These are phyloP conservation scores for Sparassis latifolia DNA, from an alignment of 1,284 basidiomycete genomes.

Conservation along the genomic window DNA sequence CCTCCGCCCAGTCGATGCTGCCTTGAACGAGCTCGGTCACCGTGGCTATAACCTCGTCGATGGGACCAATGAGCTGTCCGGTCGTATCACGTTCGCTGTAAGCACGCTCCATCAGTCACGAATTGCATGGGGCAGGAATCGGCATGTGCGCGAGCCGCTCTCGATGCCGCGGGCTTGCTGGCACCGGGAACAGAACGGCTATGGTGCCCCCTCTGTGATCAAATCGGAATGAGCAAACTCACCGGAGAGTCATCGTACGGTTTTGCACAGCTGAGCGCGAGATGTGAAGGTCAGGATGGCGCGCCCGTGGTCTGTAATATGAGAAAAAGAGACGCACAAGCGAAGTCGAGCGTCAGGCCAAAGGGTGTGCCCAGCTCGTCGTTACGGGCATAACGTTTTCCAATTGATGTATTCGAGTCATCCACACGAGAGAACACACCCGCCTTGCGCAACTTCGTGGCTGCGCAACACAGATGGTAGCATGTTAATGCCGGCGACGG, in stretches of 20 bases:
- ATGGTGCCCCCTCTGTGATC: too few relatives aligned
- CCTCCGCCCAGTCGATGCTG: constrained; percentile 72
- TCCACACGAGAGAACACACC: constrained; percentile 93
- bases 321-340: constrained; percentile 56
- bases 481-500: constrained; percentile 2
- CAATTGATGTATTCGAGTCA: constrained; percentile 93
- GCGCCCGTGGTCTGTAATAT: not conserved
- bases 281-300: constrained; percentile 12
- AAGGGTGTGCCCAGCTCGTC: constrained; percentile 98
- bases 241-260: constrained; percentile 85
- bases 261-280: constrained; percentile 66
- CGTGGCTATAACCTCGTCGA: constrained; percentile 85
- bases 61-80: constrained; percentile 85
- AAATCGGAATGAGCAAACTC: constrained; percentile 20
- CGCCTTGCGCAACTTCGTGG: constrained; percentile 78
- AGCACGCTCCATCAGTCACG: constrained; percentile 3
- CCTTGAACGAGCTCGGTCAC: constrained; percentile 77
- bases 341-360: constrained; percentile 96
- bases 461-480: constrained; percentile 34
- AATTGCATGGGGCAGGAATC: not conserved
- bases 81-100: constrained; percentile 90
- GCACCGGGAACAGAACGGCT: not conserved
- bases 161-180: not conserved
- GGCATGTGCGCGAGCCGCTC: constrained; percentile 5
- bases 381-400: constrained; percentile 95